Conservation (phyloP, 352 stramenopile species). For the Blastocystis sp. region DNA sequence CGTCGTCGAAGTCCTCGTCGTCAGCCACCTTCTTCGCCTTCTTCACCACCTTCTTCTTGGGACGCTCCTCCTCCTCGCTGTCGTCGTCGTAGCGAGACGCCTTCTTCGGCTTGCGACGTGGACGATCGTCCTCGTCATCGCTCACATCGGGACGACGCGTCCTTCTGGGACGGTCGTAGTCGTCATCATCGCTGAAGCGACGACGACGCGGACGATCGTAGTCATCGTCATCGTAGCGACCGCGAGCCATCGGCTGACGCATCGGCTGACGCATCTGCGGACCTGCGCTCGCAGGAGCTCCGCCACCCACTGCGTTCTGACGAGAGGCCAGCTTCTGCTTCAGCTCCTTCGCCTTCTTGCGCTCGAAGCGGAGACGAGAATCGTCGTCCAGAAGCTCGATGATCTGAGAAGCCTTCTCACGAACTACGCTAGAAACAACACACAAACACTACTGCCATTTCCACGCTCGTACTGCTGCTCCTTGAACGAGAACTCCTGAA, state of each 20-base stretch:
- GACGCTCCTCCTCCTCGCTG: constrained; percentile 5
- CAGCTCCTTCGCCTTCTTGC: constrained; percentile 77
- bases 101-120: constrained; percentile 53
- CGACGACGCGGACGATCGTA: neutral
- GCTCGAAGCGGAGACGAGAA: constrained; percentile 77
- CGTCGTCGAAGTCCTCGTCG: constrained; percentile 14
- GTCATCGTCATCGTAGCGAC: constrained; percentile 22
- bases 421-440: constrained; percentile 66
- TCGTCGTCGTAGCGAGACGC: neutral
- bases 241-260: neutral
- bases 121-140: constrained; percentile 45
- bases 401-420: constrained; percentile 80
- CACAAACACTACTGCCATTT: constrained; percentile 66
- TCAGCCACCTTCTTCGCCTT: constrained; percentile 28
- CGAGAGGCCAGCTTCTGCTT: constrained; percentile 71
- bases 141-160: neutral
- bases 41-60: neutral
- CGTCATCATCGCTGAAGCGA: constrained; percentile 43
- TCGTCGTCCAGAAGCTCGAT: constrained; percentile 81
- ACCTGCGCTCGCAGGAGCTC: constrained; percentile 32
- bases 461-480: constrained; percentile 78
- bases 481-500: constrained; percentile 81
- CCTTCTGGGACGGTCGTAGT: constrained; percentile 6
- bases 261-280: neutral
- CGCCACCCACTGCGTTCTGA: constrained; percentile 32